Evolutionary conservation across 176 grass and related monocot species (phyloP).

Genomic region (Aechmea fasciata): DNA sequence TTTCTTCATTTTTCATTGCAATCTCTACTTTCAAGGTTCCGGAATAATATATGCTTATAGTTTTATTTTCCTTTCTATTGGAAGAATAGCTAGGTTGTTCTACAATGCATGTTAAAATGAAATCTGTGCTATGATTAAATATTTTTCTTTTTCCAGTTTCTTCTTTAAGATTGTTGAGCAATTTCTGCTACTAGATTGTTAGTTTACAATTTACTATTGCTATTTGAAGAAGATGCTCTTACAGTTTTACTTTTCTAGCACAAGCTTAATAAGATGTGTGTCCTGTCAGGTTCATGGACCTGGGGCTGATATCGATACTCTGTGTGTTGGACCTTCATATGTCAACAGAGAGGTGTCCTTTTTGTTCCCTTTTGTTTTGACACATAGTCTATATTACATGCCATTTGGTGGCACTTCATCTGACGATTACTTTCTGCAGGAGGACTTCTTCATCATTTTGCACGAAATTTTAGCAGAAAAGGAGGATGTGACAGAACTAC

Average conservation of each 20-base stretch:
- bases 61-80: background rate
- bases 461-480: slow-evolving; percentile 68
- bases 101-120: no score
- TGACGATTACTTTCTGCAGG: slow-evolving; percentile 37
- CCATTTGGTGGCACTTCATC: slow-evolving; percentile 1
- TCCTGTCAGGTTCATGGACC: slow-evolving; percentile 77
- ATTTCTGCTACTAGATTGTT: no score
- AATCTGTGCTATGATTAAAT: no score
- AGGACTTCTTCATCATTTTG: slow-evolving; percentile 91
- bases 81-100: background rate
- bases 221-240: no score
- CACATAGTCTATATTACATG: background rate
- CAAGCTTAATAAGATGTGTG: background rate
- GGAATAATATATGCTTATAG: background rate
- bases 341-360: slow-evolving; percentile 71
- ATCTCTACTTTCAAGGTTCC: background rate
- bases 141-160: no score
- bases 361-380: slow-evolving; percentile 15
- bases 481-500: slow-evolving; percentile 73
- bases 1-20: background rate
- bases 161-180: no score
- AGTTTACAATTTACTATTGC: no score
- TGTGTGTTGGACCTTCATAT: slow-evolving; percentile 96
- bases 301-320: slow-evolving; percentile 88
- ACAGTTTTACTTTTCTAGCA: no score